phyloP scores from a whole-genome alignment of 2,329 filamentous ascomycete genomes.

The Cladorrhinum sp. region DNA sequence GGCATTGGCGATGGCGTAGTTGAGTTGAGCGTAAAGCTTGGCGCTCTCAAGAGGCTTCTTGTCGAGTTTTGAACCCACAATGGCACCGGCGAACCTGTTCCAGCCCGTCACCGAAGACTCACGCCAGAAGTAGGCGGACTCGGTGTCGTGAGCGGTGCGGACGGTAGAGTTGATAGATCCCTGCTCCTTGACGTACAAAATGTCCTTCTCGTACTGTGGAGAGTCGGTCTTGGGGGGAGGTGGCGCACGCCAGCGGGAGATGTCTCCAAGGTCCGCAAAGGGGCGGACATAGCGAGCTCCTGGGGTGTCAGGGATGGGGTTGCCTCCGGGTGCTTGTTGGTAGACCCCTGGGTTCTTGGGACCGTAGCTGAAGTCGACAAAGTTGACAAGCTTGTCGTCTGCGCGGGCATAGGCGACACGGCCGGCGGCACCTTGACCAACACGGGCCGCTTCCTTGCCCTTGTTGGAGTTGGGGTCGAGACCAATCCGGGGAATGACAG shows the following conservation, averaged over 20 bases:
- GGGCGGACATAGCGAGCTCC: constrained; percentile 20
- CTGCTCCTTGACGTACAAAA: constrained; percentile 19
- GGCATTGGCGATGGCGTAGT: constrained; percentile 27
- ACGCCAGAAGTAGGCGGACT: constrained; percentile 26
- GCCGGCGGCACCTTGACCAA: constrained; percentile 18
- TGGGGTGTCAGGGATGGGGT: constrained; percentile 19
- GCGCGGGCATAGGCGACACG: constrained; percentile 23
- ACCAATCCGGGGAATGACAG: constrained; percentile 22
- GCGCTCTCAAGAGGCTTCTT: constrained; percentile 20
- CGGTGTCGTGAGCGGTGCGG: constrained; percentile 20
- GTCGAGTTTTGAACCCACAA: constrained; percentile 17
- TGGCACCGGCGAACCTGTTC: constrained; percentile 24
- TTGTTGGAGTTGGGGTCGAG: constrained; percentile 19
- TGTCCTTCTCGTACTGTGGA: constrained; percentile 15
- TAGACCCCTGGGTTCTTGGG: constrained; percentile 20
- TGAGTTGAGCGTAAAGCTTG: constrained; percentile 27
- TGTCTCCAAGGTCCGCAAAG: constrained; percentile 21
- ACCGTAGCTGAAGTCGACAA: constrained; percentile 22
- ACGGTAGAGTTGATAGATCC: constrained; percentile 20
- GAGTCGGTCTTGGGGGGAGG: constrained; percentile 19
- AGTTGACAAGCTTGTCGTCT: constrained; percentile 23
- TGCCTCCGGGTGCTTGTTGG: constrained; percentile 19
- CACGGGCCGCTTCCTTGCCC: constrained; percentile 17
- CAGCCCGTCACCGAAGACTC: constrained; percentile 24
- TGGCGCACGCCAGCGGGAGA: constrained; percentile 19